These are phyloP conservation scores for Ogataea haglerorum DNA, from an alignment of 805 yeast species.

Conservation along the genomic window DNA sequence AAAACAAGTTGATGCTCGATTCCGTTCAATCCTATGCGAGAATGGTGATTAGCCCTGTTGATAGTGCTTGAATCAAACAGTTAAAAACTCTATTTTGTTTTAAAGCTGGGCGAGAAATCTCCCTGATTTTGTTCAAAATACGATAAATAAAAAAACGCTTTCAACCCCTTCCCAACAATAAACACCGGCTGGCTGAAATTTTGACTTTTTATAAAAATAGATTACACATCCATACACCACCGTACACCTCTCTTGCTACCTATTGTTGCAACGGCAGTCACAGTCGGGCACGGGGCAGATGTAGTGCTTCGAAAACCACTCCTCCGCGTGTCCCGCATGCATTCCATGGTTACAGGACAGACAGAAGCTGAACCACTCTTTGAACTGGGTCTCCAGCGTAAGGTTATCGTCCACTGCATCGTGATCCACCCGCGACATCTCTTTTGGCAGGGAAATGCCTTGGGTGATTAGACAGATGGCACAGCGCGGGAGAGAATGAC, in stretches of 20 bases:
- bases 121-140: slow-evolving; percentile 5
- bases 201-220: neutral
- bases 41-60: neutral
- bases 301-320: slow-evolving; percentile 87
- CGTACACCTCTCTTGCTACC: neutral
- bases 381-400: slow-evolving; percentile 44
- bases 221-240: slow-evolving; percentile 6
- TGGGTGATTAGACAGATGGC: slow-evolving; percentile 80
- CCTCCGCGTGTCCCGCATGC: slow-evolving; percentile 94
- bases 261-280: slow-evolving; percentile 71
- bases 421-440: slow-evolving; percentile 29
- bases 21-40: neutral
- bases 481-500: slow-evolving; percentile 83
- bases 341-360: slow-evolving; percentile 87
- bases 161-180: slow-evolving; percentile 1
- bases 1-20: neutral
- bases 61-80: neutral
- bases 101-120: neutral
- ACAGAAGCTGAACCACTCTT: slow-evolving; percentile 90
- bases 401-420: slow-evolving; percentile 13
- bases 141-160: slow-evolving; percentile 10
- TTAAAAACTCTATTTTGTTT: neutral
- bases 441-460: slow-evolving; percentile 60
- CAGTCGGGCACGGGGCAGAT: slow-evolving; percentile 96
- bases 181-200: slow-evolving; percentile 1